Evolutionary conservation across 495 filamentous ascomycete genomes (phyloP), one percentile per base, ranked within the genome.

Genomic region (Aspergillus baeticus): DNA sequence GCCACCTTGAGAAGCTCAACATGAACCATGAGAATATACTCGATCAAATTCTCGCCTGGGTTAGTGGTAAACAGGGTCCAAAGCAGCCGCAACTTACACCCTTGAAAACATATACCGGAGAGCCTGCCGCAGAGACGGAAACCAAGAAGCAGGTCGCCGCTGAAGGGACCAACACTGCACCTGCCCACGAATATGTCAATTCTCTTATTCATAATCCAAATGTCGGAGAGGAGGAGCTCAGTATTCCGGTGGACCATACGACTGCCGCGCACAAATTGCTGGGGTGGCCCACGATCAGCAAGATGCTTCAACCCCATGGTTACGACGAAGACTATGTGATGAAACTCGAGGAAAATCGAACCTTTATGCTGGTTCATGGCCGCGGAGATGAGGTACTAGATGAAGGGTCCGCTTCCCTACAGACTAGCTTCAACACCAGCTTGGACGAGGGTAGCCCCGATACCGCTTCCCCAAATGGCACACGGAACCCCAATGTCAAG

Each of bases 221-320:
- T 18, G 66, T 66, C 10, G 63, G 70, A 14, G 72, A 76, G 36
- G 82, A 80, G 42, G 78, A 81, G 23, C 77, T 85, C n/a, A 82
- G 83, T 3, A 88, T 95, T 44, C 87, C 87, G 0, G 76, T 82
- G 6, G 87, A 91, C 35, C 91, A 96, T 63, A 90, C 88, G 2
- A 95, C 90, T 0, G 83, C 88, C 22, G 90, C 91, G 1, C 88
- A 91, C 36, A 82, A 88, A 50, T 71, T 95, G 13, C 75, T 92
- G n/a, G 79, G 83, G 47, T 91, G 87, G 85, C 79, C 77, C 0
- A 81, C 84, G 0, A 90, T 92, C 35, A 70, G 79, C 41, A 69
- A 69, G 5, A 67, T 91, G 45, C 73, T 87, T 6, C 57, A 66
- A 26, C 69, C 53, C 62, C 75, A 61, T 70, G 67, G 63, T 63